These are phyloP conservation scores for Diaporthe caulivora DNA, from an alignment of 2,329 filamentous ascomycete genomes.

Conservation along the genomic window DNA sequence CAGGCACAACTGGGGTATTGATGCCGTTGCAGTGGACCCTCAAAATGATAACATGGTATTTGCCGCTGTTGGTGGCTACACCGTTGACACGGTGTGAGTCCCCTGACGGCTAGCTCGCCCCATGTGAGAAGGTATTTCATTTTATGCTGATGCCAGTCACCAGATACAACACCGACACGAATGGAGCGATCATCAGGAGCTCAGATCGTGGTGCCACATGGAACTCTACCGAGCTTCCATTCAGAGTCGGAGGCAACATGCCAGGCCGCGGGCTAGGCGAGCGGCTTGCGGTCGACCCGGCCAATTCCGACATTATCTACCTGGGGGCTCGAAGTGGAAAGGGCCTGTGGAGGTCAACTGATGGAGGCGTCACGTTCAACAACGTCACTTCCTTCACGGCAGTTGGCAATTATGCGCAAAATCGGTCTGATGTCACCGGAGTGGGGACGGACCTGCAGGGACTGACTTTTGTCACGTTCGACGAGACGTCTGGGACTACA, in stretches of 20 bases:
- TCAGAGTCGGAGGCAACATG: constrained; percentile 73
- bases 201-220: constrained; percentile 66
- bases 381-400: constrained; percentile 66
- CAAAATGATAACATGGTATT: constrained; percentile 64
- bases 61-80: constrained; percentile 68
- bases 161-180: constrained; percentile 55
- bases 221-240: constrained; percentile 61
- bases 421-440: constrained; percentile 58
- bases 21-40: constrained; percentile 68
- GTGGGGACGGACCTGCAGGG: constrained; percentile 61
- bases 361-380: constrained; percentile 64
- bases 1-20: constrained; percentile 68
- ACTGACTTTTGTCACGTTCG: constrained; percentile 67
- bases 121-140: neutral
- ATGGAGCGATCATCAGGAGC: constrained; percentile 66
- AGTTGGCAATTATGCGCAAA: constrained; percentile 60
- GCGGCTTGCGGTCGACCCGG: constrained; percentile 68
- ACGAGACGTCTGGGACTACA: constrained; percentile 59
- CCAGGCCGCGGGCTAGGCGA: constrained; percentile 70
- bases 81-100: constrained; percentile 61
- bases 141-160: constrained; percentile 26
- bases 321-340: constrained; percentile 70
- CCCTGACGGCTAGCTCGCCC: neutral
- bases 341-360: constrained; percentile 68
- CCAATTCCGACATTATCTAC: constrained; percentile 67